Base-by-base conservation (phyloP, 768 basidiomycete species). In the Naganishia antarctica region DNA sequence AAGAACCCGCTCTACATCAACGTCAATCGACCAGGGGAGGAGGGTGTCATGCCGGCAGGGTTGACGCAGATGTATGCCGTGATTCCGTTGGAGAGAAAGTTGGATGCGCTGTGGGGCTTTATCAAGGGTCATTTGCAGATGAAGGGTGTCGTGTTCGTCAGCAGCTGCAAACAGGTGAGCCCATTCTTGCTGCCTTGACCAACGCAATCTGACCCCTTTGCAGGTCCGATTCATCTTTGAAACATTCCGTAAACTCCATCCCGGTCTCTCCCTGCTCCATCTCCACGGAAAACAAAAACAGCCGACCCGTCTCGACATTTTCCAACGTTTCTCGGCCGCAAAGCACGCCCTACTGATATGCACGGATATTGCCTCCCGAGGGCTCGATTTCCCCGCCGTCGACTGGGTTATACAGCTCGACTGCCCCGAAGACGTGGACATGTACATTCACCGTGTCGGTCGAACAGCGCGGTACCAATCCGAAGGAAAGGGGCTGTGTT, bases 331-430 rank as follows among this genome's bases (percentile, higher is more conserved):
- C 80, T 88, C 87, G 2, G 79, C 84, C 2, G 86, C 86, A 47
- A 85, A 86, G 69, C 86, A 92, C 69, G 87, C 91, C 1, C 84
- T 94, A 6, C 82, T 98, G 23, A 87, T 99, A 70, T 92, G 93
- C 18, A 99, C 94, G 12, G 94, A 99, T 74, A 87, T 99, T 65
- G 94, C 94, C 37, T 91, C 94, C 4, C 86, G 94, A 64, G 94
- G 94, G 0, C 81, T 98, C 63, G 94, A 99, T 78, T 99, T 99
- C 78, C 94, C 96, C 4, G 83, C 89, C 0, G 87, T 99, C 23
- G 90, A 96, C 76, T 98, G 94, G 94, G 94, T 99, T 1, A 74
- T 99, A 29, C 94, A 99, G 75, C 80, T 92, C 13, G 94, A 99
- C 76, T 90, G 90, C 2, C 94, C 94, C 0, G 94, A 99, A 78